Conservation (phyloP, 2,329 filamentous ascomycete species). For the Eutypella sp. region DNA sequence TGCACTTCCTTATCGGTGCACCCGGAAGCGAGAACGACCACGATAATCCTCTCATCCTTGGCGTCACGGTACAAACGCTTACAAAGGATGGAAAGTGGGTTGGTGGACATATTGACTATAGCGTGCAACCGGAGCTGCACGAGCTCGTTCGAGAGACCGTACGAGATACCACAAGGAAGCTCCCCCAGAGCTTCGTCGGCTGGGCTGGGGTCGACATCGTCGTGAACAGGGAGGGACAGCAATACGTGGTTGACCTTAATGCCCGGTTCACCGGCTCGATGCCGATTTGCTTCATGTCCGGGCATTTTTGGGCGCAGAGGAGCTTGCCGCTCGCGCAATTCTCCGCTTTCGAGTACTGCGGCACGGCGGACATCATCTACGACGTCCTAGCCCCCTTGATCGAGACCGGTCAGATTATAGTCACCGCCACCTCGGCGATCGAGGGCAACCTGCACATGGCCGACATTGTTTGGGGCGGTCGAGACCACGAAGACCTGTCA, state of each 20-base stretch:
- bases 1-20: slow-evolving; percentile 18
- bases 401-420: slow-evolving; percentile 10
- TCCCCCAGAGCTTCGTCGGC: slow-evolving; percentile 15
- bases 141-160: slow-evolving; percentile 13
- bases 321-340: slow-evolving; percentile 15
- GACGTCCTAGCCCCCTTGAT: slow-evolving; percentile 7
- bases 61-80: slow-evolving; percentile 18
- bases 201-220: slow-evolving; percentile 21
- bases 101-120: slow-evolving; percentile 18
- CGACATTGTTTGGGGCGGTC: slow-evolving; percentile 18
- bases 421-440: slow-evolving; percentile 16
- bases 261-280: slow-evolving; percentile 20
- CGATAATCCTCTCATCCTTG: slow-evolving; percentile 13
- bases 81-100: slow-evolving; percentile 15
- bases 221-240: slow-evolving; percentile 9
- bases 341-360: slow-evolving; percentile 14
- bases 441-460: slow-evolving; percentile 15
- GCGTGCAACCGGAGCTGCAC: slow-evolving; percentile 11
- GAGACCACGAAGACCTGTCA: slow-evolving; percentile 7
- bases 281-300: slow-evolving; percentile 19
- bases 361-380: slow-evolving; percentile 13
- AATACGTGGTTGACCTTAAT: slow-evolving; percentile 21
- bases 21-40: slow-evolving; percentile 10
- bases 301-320: slow-evolving; percentile 16
- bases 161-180: slow-evolving; percentile 11